Evolutionary conservation across 108 stramenopile species (phyloP).

Genomic region (Conticribra guillardii): DNA sequence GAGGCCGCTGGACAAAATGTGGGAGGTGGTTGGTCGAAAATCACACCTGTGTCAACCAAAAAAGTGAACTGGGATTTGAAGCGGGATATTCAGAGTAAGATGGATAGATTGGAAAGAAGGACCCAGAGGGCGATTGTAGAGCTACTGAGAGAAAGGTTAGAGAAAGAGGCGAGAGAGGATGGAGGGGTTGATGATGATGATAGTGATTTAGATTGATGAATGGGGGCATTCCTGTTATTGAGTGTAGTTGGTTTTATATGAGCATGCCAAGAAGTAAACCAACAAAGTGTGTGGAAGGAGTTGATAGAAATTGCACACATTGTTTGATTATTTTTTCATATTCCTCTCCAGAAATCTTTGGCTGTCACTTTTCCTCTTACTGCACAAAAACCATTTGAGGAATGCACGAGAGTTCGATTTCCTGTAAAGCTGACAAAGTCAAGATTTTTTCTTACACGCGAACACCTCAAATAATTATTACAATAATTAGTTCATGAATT

Average conservation of each 20-base stretch:
- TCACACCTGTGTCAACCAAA: constrained; percentile 56
- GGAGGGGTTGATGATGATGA: constrained; percentile 24
- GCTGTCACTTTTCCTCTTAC: too few relatives aligned
- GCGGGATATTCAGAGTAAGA: constrained; percentile 69
- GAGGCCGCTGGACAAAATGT: constrained; percentile 42
- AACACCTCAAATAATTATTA: too few relatives aligned
- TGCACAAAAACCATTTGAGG: too few relatives aligned
- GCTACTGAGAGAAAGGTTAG: constrained; percentile 71
- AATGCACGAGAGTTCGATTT: too few relatives aligned
- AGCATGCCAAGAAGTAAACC: not conserved
- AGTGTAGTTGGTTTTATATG: not conserved
- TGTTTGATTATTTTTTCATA: too few relatives aligned
- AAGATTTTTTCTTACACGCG: too few relatives aligned
- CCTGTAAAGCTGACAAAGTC: too few relatives aligned
- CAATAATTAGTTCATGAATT: too few relatives aligned
- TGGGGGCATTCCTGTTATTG: not conserved
- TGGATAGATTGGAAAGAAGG: constrained; percentile 73
- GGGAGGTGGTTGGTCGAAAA: constrained; percentile 21
- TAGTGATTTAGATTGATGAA: constrained; percentile 50
- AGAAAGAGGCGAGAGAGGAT: constrained; percentile 63
- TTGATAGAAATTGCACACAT: too few relatives aligned
- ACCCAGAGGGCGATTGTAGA: constrained; percentile 81
- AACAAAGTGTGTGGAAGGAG: not conserved
- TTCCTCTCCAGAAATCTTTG: too few relatives aligned
- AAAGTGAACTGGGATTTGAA: constrained; percentile 92